These are phyloP conservation scores for Gremmenia infestans DNA, from an alignment of 2,329 filamentous ascomycete species.

Conservation along the genomic window DNA sequence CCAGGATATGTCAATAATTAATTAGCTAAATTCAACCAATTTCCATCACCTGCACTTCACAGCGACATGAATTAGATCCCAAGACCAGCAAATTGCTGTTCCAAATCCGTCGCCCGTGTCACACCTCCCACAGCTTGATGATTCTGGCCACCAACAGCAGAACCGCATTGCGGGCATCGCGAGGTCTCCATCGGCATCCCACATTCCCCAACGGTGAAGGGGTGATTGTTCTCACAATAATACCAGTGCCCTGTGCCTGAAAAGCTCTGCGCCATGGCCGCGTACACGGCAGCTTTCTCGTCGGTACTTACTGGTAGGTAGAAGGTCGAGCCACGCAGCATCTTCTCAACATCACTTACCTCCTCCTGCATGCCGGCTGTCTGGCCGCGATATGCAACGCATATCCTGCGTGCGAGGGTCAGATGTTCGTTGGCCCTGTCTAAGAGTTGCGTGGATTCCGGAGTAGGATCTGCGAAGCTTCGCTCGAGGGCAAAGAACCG, in stretches of 20 bases:
- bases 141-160: constrained; percentile 48
- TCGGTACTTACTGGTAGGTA: constrained; percentile 44
- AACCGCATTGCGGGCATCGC: constrained; percentile 58
- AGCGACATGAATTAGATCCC: constrained; percentile 11
- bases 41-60: too few relatives aligned
- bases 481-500: constrained; percentile 22
- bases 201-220: constrained; percentile 62
- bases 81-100: constrained; percentile 30
- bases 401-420: constrained; percentile 17
- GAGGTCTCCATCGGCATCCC: constrained; percentile 60
- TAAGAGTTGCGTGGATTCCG: constrained; percentile 19
- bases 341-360: constrained; percentile 40
- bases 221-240: constrained; percentile 50
- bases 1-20: too few relatives aligned
- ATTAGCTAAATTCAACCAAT: too few relatives aligned
- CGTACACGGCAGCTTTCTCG: constrained; percentile 46
- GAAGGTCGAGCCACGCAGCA: constrained; percentile 43
- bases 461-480: constrained; percentile 13
- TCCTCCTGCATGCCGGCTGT: constrained; percentile 31
- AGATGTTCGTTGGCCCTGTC: constrained; percentile 15
- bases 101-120: constrained; percentile 43
- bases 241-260: constrained; percentile 58
- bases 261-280: constrained; percentile 48
- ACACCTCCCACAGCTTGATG: constrained; percentile 50
- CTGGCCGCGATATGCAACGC: constrained; percentile 19